These are phyloP conservation scores for Ustilago hordei DNA, from an alignment of 1,284 basidiomycete genomes.

Conservation along the genomic window DNA sequence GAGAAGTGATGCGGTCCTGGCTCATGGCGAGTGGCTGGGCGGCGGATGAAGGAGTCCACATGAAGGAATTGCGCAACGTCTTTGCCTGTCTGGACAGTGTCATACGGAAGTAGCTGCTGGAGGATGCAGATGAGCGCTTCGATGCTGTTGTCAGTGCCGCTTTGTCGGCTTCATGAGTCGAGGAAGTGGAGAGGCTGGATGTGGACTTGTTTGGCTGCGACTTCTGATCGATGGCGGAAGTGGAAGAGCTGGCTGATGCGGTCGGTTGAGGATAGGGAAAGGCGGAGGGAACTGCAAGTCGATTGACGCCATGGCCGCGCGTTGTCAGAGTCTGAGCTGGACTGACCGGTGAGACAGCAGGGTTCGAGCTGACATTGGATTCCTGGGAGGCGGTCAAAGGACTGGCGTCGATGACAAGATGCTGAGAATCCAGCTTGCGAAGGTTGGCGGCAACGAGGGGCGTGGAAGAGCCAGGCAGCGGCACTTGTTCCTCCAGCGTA, in stretches of 20 bases:
- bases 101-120: conserved; percentile 39
- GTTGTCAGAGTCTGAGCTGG: conserved; percentile 14
- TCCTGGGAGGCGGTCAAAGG: background rate
- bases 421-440: conserved; percentile 33
- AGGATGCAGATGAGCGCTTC: conserved; percentile 30
- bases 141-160: conserved; percentile 14
- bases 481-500: background rate
- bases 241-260: conserved; percentile 25
- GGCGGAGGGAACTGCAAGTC: conserved; percentile 5
- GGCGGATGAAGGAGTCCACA: conserved; percentile 19
- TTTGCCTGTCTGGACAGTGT: conserved; percentile 43
- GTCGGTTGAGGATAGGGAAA: conserved; percentile 14
- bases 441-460: conserved; percentile 36
- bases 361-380: conserved; percentile 9
- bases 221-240: conserved; percentile 23
- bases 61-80: conserved; percentile 35
- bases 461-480: background rate
- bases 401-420: background rate
- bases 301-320: conserved; percentile 8
- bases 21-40: background rate
- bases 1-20: conserved; percentile 2
- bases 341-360: conserved; percentile 12
- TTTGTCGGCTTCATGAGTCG: conserved; percentile 25
- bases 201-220: conserved; percentile 26
- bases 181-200: conserved; percentile 28